Conservation (phyloP, 2,329 filamentous ascomycete genomes). For the Orbilia quercus region DNA sequence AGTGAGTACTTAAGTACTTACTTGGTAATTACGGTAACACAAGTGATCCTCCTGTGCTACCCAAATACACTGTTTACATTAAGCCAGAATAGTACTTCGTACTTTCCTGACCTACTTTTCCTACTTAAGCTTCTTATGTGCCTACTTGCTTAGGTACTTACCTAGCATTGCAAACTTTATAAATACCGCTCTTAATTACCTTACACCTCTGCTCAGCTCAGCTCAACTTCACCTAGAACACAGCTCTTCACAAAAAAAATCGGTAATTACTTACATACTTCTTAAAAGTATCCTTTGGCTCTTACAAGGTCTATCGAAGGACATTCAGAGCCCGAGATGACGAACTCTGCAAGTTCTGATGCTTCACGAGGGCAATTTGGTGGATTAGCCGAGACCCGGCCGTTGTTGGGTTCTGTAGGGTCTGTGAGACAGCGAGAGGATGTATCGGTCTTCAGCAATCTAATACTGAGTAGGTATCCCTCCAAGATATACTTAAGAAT, state of each 20-base stretch:
- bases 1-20: too few relatives aligned
- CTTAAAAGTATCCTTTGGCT: too few relatives aligned
- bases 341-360: neutral
- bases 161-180: neutral
- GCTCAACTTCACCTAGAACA: too few relatives aligned
- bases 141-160: slow-evolving; percentile 4
- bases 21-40: too few relatives aligned
- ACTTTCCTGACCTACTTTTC: too few relatives aligned
- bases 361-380: neutral
- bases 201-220: too few relatives aligned
- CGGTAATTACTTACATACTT: neutral
- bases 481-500: too few relatives aligned
- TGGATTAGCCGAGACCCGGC: slow-evolving; percentile 65
- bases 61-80: too few relatives aligned
- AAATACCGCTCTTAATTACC: too few relatives aligned
- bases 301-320: neutral
- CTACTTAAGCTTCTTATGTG: slow-evolving; percentile 2
- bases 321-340: slow-evolving; percentile 4
- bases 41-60: too few relatives aligned
- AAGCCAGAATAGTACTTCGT: too few relatives aligned
- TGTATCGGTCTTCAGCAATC: slow-evolving; percentile 21
- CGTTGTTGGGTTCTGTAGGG: slow-evolving; percentile 76
- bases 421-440: slow-evolving; percentile 75
- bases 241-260: too few relatives aligned
- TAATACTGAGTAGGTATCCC: slow-evolving; percentile 29